Conservation (phyloP, 345 rosid species). For the Erucastrum elatum region DNA sequence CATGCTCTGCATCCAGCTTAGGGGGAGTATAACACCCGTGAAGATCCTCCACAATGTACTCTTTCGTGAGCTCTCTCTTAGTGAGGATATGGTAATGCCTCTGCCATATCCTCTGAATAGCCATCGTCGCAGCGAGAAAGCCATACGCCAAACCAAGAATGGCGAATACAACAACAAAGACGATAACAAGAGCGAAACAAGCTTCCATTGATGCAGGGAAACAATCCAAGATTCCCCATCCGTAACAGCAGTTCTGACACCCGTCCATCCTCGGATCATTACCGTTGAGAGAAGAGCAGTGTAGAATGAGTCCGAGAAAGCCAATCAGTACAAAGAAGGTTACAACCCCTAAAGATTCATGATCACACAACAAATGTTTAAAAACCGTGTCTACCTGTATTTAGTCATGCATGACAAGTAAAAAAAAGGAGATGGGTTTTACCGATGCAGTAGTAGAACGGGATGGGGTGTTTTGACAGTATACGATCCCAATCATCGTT, state of each 20-base stretch:
- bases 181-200: conserved; percentile 76
- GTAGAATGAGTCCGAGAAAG: conserved; percentile 79
- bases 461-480: conserved; percentile 87
- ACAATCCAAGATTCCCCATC: conserved; percentile 95
- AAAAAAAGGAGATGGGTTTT: conserved; percentile 10
- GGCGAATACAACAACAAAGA: conserved; percentile 85
- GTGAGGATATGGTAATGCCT: conserved; percentile 92
- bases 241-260: conserved; percentile 95
- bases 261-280: conserved; percentile 91
- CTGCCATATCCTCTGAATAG: conserved; percentile 95
- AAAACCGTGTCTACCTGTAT: neutral
- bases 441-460: conserved; percentile 95
- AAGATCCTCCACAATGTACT: conserved; percentile 89
- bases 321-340: conserved; percentile 90
- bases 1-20: conserved; percentile 78
- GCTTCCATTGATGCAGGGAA: conserved; percentile 99
- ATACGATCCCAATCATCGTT: conserved; percentile 95
- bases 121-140: conserved; percentile 93
- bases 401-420: neutral
- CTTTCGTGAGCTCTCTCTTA: conserved; percentile 89
- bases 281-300: conserved; percentile 75
- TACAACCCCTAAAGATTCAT: conserved; percentile 60
- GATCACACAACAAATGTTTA: conserved; percentile 3
- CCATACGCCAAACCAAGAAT: conserved; percentile 93
- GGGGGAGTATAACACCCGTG: conserved; percentile 79